Conservation (phyloP, 371 early-diverging fungal species). For the Quaeritorhiza haematococci region DNA sequence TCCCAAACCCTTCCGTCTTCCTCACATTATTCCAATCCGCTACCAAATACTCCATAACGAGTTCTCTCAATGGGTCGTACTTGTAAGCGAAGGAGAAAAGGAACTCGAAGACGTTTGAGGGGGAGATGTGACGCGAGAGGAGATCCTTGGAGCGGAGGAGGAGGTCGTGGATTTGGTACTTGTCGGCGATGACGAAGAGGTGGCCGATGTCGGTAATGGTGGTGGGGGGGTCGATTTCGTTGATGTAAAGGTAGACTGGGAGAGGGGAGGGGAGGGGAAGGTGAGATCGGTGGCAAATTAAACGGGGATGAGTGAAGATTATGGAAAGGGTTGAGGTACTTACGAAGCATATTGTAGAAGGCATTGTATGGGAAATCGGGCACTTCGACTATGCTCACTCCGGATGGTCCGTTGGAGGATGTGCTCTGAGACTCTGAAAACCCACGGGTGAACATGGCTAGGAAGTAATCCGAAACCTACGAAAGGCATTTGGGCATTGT, state of each 20-base stretch:
- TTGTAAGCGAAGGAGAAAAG: slow-evolving; percentile 12
- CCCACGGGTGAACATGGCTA: slow-evolving; percentile 19
- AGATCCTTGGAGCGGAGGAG: neutral
- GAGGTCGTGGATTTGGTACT: slow-evolving; percentile 13
- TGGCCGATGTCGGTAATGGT: neutral
- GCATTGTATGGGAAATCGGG: slow-evolving; percentile 19
- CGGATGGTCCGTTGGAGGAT: neutral
- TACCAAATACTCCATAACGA: slow-evolving; percentile 4
- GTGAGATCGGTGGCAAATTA: neutral
- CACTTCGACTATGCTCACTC: slow-evolving; percentile 12
- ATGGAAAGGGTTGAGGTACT: too few species aligned
- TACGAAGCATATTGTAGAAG: slow-evolving; percentile 18
- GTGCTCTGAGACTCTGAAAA: slow-evolving; percentile 14
- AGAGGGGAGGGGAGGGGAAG: neutral
- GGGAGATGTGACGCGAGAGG: neutral
- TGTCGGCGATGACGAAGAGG: slow-evolving; percentile 19
- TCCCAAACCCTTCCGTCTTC: neutral
- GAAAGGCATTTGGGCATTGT: slow-evolving; percentile 2
- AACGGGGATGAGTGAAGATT: too few species aligned
- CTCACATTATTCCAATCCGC: slow-evolving; percentile 3
- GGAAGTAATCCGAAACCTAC: slow-evolving; percentile 20
- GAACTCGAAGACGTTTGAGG: neutral
- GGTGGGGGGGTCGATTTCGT: slow-evolving; percentile 8
- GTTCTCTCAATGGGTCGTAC: slow-evolving; percentile 4
- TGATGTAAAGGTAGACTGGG: slow-evolving; percentile 2